phyloP scores from a whole-genome alignment of 805 yeast species.

The Saturnispora kantuleensis region DNA sequence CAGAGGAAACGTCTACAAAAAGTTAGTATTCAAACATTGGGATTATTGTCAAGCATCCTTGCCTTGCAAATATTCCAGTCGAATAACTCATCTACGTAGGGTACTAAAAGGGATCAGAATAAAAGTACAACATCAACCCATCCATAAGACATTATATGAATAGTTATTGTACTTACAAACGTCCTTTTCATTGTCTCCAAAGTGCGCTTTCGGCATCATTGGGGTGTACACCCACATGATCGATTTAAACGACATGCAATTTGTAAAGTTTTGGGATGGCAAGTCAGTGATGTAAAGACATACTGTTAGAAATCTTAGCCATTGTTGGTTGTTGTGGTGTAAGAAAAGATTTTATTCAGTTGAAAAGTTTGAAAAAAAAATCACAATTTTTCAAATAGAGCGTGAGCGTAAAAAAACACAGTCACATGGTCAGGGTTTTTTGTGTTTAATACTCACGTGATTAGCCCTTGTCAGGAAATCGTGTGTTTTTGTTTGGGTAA shows the following conservation, averaged over 20 bases:
- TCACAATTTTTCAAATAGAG: not conserved
- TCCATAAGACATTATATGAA: not conserved
- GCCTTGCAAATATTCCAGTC: not conserved
- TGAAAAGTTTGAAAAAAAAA: not conserved
- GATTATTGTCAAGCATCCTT: not conserved
- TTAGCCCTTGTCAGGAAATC: not conserved
- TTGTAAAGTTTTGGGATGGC: not conserved
- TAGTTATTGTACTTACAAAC: not conserved
- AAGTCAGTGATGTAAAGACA: constrained; percentile 10
- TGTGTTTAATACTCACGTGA: not conserved
- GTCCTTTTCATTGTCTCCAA: no score
- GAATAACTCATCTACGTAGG: no score
- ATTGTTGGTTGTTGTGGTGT: constrained; percentile 17
- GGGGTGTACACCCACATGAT: constrained; percentile 8
- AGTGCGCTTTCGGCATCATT: not conserved
- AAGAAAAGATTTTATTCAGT: not conserved
- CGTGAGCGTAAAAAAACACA: not conserved
- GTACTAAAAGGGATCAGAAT: not conserved
- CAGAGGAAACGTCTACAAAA: constrained; percentile 88
- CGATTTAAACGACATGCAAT: constrained; percentile 8
- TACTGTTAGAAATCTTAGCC: constrained; percentile 30
- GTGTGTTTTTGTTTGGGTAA: no score
- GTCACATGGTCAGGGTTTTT: not conserved
- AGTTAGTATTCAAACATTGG: constrained; percentile 23
- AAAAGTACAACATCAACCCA: not conserved